Evolutionary conservation across 2,329 filamentous ascomycete genomes (phyloP).

Genomic region (Diaporthe citri): DNA sequence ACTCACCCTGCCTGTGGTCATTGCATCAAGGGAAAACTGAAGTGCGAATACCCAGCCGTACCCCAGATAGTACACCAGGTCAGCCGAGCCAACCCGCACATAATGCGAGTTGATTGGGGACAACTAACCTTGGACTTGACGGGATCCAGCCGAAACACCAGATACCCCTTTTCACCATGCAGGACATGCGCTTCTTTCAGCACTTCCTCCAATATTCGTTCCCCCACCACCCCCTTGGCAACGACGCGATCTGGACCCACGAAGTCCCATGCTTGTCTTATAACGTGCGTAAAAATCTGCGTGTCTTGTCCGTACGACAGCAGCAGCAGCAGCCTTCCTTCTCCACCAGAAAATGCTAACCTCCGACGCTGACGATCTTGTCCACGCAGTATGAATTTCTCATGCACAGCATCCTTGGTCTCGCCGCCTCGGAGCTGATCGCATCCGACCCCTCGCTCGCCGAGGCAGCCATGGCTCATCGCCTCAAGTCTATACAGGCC

Average conservation of each 20-base stretch:
- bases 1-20: slow-evolving; percentile 73
- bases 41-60: slow-evolving; percentile 71
- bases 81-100: slow-evolving; percentile 25
- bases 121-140: neutral
- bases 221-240: slow-evolving; percentile 74
- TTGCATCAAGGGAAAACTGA: slow-evolving; percentile 71
- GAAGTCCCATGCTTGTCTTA: slow-evolving; percentile 77
- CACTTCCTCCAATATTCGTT: slow-evolving; percentile 73
- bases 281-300: slow-evolving; percentile 59
- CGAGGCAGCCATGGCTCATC: slow-evolving; percentile 72
- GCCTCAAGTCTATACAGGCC: slow-evolving; percentile 73
- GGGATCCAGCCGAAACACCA: slow-evolving; percentile 64
- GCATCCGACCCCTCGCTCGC: slow-evolving; percentile 63
- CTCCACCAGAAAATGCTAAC: slow-evolving; percentile 16
- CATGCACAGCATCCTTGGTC: slow-evolving; percentile 78
- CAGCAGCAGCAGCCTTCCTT: slow-evolving; percentile 3
- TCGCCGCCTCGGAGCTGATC: slow-evolving; percentile 75
- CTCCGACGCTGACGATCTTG: slow-evolving; percentile 26
- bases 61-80: slow-evolving; percentile 66
- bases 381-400: slow-evolving; percentile 69
- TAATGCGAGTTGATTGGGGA: neutral
- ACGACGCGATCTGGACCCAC: slow-evolving; percentile 75
- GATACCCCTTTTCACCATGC: slow-evolving; percentile 69
- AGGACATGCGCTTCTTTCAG: slow-evolving; percentile 78
- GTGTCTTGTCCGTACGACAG: too few relatives aligned